Evolutionary conservation across 2,329 filamentous ascomycete genomes (phyloP).

Genomic region (Clonostachys rhizophaga): DNA sequence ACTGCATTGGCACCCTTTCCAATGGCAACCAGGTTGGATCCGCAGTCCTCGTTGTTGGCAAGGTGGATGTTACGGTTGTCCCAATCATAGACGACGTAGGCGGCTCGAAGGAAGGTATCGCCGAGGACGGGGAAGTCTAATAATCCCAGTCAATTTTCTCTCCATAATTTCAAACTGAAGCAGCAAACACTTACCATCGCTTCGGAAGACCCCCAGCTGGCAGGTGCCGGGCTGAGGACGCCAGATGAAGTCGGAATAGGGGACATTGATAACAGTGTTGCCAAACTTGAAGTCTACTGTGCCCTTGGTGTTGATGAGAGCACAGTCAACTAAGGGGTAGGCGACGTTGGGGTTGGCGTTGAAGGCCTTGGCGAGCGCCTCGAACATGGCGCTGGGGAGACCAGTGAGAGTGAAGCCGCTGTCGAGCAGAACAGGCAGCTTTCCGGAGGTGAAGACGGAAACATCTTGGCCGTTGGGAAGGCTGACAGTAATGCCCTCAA

Average conservation of each 20-base stretch:
- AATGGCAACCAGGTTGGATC: constrained; percentile 26
- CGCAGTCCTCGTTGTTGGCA: constrained; percentile 29
- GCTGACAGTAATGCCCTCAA: constrained; percentile 27
- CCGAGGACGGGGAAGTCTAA: constrained; percentile 30
- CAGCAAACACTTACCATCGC: constrained; percentile 14
- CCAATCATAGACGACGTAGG: constrained; percentile 37
- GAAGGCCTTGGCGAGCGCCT: constrained; percentile 34
- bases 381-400: constrained; percentile 53
- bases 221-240: constrained; percentile 18
- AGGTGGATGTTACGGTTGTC: constrained; percentile 31
- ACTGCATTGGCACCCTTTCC: constrained; percentile 31
- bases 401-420: constrained; percentile 65
- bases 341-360: constrained; percentile 24
- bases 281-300: constrained; percentile 44
- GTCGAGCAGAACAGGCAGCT: constrained; percentile 53
- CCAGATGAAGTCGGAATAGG: constrained; percentile 41
- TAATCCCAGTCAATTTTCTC: not conserved
- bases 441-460: constrained; percentile 35
- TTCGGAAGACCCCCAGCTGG: constrained; percentile 40
- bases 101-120: constrained; percentile 37
- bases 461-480: constrained; percentile 26
- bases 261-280: constrained; percentile 34
- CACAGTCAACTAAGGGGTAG: constrained; percentile 34
- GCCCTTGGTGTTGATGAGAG: constrained; percentile 22
- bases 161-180: not conserved